Conservation (phyloP, 371 early-diverging fungal species). For the Nematocida displodere region DNA sequence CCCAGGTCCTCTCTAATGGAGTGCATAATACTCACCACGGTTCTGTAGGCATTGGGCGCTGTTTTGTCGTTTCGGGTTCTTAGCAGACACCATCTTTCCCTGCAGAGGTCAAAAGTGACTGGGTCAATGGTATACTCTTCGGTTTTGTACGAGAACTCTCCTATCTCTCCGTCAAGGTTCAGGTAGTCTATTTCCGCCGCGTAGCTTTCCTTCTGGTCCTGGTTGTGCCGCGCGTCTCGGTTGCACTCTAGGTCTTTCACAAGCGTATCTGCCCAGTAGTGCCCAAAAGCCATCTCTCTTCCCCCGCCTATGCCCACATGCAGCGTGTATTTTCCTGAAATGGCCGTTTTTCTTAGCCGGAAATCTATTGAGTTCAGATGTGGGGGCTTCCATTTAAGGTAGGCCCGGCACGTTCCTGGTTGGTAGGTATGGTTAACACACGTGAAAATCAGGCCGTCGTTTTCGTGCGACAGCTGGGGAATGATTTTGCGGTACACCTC, state of each 20-base stretch:
- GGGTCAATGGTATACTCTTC: slow-evolving; percentile 52
- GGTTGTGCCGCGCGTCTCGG: background rate
- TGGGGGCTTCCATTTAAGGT: slow-evolving; percentile 97
- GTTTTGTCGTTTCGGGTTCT: slow-evolving; percentile 77
- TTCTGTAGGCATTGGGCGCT: slow-evolving; percentile 71
- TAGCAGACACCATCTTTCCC: slow-evolving; percentile 73
- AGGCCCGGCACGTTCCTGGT: slow-evolving; percentile 75
- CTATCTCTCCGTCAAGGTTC: slow-evolving; percentile 47
- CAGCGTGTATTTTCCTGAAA: slow-evolving; percentile 19
- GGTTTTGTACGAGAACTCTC: slow-evolving; percentile 63
- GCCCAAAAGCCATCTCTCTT: slow-evolving; percentile 18
- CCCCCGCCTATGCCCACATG: background rate
- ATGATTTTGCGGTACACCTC: slow-evolving; percentile 58
- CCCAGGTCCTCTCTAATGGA: slow-evolving; percentile 74
- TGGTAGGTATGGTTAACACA: slow-evolving; percentile 74
- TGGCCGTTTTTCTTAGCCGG: slow-evolving; percentile 61
- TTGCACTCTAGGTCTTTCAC: slow-evolving; percentile 14
- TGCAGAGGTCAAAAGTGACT: slow-evolving; percentile 20
- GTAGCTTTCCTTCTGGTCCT: slow-evolving; percentile 7
- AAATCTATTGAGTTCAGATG: slow-evolving; percentile 93
- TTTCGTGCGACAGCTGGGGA: slow-evolving; percentile 72
- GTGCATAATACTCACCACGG: slow-evolving; percentile 69
- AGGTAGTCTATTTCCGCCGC: background rate
- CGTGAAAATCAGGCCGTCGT: slow-evolving; percentile 91
- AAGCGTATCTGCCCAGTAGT: slow-evolving; percentile 21